phyloP scores from a whole-genome alignment of 2,329 filamentous ascomycete species.

The Passalora sequoiae region DNA sequence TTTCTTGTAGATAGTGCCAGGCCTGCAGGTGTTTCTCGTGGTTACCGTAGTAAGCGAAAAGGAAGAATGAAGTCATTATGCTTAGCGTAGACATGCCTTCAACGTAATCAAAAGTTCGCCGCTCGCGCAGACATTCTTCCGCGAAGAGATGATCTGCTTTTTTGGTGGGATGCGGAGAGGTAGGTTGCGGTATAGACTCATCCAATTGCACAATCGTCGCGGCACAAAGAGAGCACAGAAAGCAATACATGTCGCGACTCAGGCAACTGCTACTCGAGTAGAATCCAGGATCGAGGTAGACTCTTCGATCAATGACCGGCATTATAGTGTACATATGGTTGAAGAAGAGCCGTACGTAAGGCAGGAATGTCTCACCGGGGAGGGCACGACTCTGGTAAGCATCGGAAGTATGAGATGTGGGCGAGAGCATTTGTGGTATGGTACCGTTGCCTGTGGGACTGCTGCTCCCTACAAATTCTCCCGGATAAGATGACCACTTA shows the following conservation, averaged over 20 bases:
- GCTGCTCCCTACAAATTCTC: constrained; percentile 14
- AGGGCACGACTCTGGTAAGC: constrained; percentile 21
- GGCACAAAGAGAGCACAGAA: constrained; percentile 33
- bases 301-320: constrained; percentile 31
- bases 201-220: constrained; percentile 34
- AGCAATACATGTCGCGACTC: constrained; percentile 30
- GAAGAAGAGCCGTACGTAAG: constrained; percentile 34
- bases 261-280: constrained; percentile 23
- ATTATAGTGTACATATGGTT: constrained; percentile 35
- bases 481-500: constrained; percentile 20
- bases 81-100: constrained; percentile 27
- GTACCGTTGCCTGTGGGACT: constrained; percentile 18
- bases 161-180: constrained; percentile 23
- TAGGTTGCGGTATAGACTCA: constrained; percentile 28
- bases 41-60: constrained; percentile 35
- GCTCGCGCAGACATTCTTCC: constrained; percentile 32
- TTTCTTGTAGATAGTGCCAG: constrained; percentile 35
- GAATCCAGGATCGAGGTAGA: constrained; percentile 28
- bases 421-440: constrained; percentile 18
- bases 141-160: constrained; percentile 31
- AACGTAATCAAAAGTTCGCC: constrained; percentile 31
- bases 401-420: constrained; percentile 17
- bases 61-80: constrained; percentile 35
- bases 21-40: constrained; percentile 31
- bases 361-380: constrained; percentile 27